These are phyloP conservation scores for Mediolabrus comicus DNA, from an alignment of 108 stramenopile species.

Conservation along the genomic window DNA sequence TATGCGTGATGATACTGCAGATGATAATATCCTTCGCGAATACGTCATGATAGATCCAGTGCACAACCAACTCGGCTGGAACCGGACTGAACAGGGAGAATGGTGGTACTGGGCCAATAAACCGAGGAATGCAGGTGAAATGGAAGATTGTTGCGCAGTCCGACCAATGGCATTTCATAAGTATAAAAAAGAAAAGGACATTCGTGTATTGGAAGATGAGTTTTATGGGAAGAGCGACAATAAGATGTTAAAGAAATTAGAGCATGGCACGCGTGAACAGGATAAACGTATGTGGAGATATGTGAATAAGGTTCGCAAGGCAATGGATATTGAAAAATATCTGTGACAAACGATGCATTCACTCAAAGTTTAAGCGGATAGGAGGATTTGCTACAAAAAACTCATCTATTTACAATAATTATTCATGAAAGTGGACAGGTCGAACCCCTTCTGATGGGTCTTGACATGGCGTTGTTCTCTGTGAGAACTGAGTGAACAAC, in stretches of 20 bases:
- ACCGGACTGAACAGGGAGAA: slow-evolving; percentile 47
- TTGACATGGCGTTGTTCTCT: neutral
- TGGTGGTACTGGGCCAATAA: slow-evolving; percentile 55
- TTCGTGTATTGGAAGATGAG: slow-evolving; percentile 3
- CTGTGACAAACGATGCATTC: too few relatives aligned
- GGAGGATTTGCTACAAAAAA: too few relatives aligned
- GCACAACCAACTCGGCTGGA: slow-evolving; percentile 40
- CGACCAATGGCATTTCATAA: slow-evolving; percentile 49
- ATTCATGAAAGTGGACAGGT: too few relatives aligned
- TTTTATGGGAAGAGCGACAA: slow-evolving; percentile 21
- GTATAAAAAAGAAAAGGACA: slow-evolving; percentile 19
- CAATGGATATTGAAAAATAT: slow-evolving; percentile 39
- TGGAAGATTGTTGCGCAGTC: slow-evolving; percentile 33
- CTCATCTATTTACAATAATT: too few relatives aligned
- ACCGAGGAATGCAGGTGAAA: slow-evolving; percentile 34
- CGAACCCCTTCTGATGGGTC: neutral
- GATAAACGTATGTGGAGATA: slow-evolving; percentile 5
- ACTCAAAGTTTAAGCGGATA: too few relatives aligned
- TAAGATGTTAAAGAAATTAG: neutral
- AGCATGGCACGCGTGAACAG: neutral
- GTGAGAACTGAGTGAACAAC: neutral
- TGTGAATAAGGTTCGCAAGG: slow-evolving; percentile 36
- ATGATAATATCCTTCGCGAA: slow-evolving; percentile 10
- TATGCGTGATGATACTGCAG: slow-evolving; percentile 26
- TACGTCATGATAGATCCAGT: too few relatives aligned